A percentile compares a stretch with the other conserved stretches of the same genome.
phyloP scores from a whole-genome alignment of 192 early-diverging fungal genomes.

The Spinellus fusiger region DNA sequence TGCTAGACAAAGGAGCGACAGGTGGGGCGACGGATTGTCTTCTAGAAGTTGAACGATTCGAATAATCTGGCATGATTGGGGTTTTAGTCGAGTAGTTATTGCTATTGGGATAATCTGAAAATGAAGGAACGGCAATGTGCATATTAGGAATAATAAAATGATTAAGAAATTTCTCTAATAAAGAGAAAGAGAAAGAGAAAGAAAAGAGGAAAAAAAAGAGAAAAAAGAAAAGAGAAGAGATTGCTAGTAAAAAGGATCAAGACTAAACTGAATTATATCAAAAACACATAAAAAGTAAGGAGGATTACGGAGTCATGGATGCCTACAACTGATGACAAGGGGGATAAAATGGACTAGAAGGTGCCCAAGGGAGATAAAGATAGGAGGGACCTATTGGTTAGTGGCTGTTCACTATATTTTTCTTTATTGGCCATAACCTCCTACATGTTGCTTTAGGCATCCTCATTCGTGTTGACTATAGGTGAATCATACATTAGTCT shows the following conservation, averaged over 20 bases:
- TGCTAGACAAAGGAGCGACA: background rate
- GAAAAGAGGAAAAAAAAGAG: background rate
- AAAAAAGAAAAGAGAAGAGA: background rate
- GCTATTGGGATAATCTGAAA: constrained; percentile 4
- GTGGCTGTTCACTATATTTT: background rate
- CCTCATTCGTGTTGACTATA: background rate
- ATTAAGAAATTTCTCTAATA: background rate
- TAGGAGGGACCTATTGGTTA: background rate
- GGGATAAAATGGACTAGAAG: background rate
- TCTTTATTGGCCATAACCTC: background rate
- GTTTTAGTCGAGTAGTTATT: background rate
- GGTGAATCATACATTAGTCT: too few relatives aligned
- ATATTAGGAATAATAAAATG: constrained; percentile 2
- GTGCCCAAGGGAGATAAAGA: background rate
- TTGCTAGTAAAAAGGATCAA: background rate
- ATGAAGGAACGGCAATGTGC: constrained; percentile 9
- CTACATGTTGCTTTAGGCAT: background rate
- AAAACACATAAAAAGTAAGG: background rate
- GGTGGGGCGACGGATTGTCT: constrained; percentile 13
- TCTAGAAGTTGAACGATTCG: constrained; percentile 5
- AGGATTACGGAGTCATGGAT: background rate
- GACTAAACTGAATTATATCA: background rate
- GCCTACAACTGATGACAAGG: background rate
- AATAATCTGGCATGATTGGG: constrained; percentile 3
- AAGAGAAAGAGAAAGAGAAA: constrained; percentile 6